Evolutionary conservation across 371 early-diverging fungal genomes (phyloP).

Genomic region (Zopfochytrium polystomum): DNA sequence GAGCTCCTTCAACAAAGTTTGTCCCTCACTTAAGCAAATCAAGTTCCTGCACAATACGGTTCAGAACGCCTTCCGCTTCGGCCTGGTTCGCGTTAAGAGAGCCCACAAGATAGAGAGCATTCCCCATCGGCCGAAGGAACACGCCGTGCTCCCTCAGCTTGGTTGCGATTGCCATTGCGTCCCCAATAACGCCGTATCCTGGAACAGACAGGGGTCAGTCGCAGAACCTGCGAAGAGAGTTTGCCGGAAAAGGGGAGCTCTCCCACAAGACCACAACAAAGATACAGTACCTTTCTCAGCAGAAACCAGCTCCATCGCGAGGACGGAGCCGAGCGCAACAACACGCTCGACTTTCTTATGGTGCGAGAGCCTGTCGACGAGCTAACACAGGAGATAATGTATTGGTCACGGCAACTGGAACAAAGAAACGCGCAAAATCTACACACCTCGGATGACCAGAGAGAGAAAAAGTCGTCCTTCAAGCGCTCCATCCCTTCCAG

Average conservation of each 20-base stretch:
- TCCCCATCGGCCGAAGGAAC: constrained; percentile 71
- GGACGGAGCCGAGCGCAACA: constrained; percentile 67
- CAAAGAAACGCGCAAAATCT: background rate
- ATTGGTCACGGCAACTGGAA: background rate
- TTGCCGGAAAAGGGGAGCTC: too few relatives aligned
- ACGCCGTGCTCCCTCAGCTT: constrained; percentile 51
- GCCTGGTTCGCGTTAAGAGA: constrained; percentile 11
- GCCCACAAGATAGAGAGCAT: constrained; percentile 74
- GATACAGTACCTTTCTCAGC: constrained; percentile 41
- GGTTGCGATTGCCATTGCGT: constrained; percentile 48
- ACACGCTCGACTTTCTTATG: constrained; percentile 65
- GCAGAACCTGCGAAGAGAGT: background rate
- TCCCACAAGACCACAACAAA: too few relatives aligned
- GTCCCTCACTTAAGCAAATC: too few relatives aligned
- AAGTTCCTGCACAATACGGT: background rate
- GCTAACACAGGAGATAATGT: background rate
- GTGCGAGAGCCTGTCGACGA: constrained; percentile 53
- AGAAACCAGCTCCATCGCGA: constrained; percentile 66
- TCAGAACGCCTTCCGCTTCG: background rate
- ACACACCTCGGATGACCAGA: constrained; percentile 32
- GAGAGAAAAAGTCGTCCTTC: constrained; percentile 28
- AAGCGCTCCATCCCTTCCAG: constrained; percentile 41
- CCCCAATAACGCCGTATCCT: constrained; percentile 61
- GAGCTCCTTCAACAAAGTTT: too few relatives aligned
- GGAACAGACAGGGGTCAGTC: background rate